These are phyloP conservation scores for Nothomitra cinnamomea DNA, from an alignment of 2,329 filamentous ascomycete genomes.

Conservation along the genomic window DNA sequence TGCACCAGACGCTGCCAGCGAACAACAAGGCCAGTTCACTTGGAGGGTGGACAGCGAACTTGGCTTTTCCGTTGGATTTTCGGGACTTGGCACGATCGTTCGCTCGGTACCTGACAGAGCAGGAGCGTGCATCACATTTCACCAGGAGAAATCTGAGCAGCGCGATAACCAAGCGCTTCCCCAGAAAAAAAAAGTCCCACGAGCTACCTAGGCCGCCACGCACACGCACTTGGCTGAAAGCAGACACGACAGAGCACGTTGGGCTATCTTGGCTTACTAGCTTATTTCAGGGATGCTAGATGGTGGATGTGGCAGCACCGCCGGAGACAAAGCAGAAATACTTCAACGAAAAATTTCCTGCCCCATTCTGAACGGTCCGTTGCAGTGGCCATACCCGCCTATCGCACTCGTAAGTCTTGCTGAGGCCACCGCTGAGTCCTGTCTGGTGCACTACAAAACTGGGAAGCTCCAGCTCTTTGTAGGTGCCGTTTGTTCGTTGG, in stretches of 20 bases:
- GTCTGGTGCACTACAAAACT: not conserved
- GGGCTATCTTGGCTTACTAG: not conserved
- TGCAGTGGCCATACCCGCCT: slow-evolving; percentile 1
- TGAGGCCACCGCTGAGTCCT: not conserved
- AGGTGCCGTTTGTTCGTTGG: not conserved
- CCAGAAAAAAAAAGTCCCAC: not conserved
- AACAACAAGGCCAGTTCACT: too few species aligned
- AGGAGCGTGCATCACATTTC: not conserved
- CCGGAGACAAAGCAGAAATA: not conserved
- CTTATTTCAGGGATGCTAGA: not conserved
- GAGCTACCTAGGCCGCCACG: not conserved
- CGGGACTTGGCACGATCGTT: not conserved
- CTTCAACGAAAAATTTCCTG: not conserved
- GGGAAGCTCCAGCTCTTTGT: not conserved
- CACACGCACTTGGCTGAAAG: not conserved
- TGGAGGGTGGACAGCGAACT: too few species aligned
- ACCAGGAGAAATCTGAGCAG: not conserved
- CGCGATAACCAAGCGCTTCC: slow-evolving; percentile 1
- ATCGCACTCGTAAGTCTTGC: not conserved
- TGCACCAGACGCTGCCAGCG: too few species aligned
- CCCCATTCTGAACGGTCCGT: slow-evolving; percentile 1
- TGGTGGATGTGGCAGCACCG: not conserved
- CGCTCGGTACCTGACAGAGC: not conserved
- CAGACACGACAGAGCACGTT: not conserved
- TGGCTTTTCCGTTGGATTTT: not conserved